Evolutionary conservation across 1,284 basidiomycete genomes (phyloP), one percentile per base, ranked within the genome.

Genomic region (Puccinia coronata): DNA sequence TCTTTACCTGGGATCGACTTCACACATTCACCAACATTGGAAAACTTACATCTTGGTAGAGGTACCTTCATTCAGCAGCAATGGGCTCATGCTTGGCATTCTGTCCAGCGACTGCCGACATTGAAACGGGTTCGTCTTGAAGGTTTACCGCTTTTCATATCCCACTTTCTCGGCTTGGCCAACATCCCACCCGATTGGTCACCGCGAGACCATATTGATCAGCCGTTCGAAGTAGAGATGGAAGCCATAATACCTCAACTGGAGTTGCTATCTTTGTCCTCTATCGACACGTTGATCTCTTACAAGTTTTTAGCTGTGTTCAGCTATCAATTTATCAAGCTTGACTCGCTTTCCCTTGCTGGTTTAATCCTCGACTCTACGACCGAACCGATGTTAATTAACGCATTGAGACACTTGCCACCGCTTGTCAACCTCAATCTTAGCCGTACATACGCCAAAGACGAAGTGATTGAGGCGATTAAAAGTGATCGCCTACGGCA

Each of bases 341-440:
- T 78, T 36, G 63, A 78, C 14, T 69, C 75, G 49, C 75, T 78
- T 8, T 78, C 75, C 39, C 36, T 78, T 5, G 28, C 75, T 51
- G 63, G 63, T 25, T 49, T 78, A 41, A 18, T n/a, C 23, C 61
- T 78, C 49, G 51, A 53, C 31, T n/a, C 36, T 4, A 23, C 25
- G 3, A 78, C 61, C 34, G 75, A 78, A 55, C 47, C 20, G 14
- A 36, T 67, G 36, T 25, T 78, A 5, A 51, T 78, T 16, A 18
- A 25, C n/a, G 65, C 65, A 43, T 69, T 78, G n/a, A 43, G 14
- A 8, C 49, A 51, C 28, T 69, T 78, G 28, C 75, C 75, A 28
- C n/a, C 75, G 5, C 63, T 78, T 18, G 65, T 69, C 12, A 51
- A 69, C 61, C 41, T 78, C n/a, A 55, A 57, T 69, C 34, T 78